Base-by-base conservation (phyloP, 1,284 basidiomycete genomes). In the Cutaneotrichosporon sp. region DNA sequence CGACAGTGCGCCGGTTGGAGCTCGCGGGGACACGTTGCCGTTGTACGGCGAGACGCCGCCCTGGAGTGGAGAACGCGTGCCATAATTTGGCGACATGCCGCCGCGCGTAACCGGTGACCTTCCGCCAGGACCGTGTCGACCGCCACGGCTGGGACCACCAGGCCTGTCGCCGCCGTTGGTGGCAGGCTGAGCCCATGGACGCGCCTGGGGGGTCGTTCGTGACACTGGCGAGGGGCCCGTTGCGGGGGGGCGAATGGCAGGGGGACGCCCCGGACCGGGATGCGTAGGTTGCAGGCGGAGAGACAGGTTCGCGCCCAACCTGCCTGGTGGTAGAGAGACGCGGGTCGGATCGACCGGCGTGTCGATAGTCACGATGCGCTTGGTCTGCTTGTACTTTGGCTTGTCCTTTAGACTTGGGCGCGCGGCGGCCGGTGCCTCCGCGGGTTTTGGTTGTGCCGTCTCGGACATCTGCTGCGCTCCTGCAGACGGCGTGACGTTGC, bases 341-440 rank as follows among this genome's bases (percentile, higher is more conserved):
- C 47, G 38, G 8, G 17, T 45, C 0, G 59, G 60, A 38, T 64
- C 60, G 4, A 56, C 37, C 7, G 26, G 23, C 2, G 33, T 45
- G 42, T 59, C 51, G 15, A 63, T 35, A 2, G 46, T 45, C 30
- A 60, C 38, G 33, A 65, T 57, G 2, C 53, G 44, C 21, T 50
- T 59, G 3, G 64, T 61, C 40, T 65, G 64, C 15, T 51, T 46
- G 43, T 61, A 67, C 40, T 61, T 61, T 7, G 58, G 51, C 21
- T 56, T 37, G 10, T 61, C 50, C n/a, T n/a, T n/a, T n/a, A n/a
- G n/a, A n/a, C n/a, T n/a, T n/a, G n/a, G n/a, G n/a, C n/a, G n/a
- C n/a, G n/a, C n/a, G n/a, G n/a, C n/a, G n/a, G n/a, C n/a, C n/a
- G n/a, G n/a, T n/a, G n/a, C n/a, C n/a, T n/a, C n/a, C n/a, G n/a